Evolutionary conservation across 208 protist species (phyloP), one percentile per base, ranked within the genome.

Genomic region (Acanthamoeba divionensis): DNA sequence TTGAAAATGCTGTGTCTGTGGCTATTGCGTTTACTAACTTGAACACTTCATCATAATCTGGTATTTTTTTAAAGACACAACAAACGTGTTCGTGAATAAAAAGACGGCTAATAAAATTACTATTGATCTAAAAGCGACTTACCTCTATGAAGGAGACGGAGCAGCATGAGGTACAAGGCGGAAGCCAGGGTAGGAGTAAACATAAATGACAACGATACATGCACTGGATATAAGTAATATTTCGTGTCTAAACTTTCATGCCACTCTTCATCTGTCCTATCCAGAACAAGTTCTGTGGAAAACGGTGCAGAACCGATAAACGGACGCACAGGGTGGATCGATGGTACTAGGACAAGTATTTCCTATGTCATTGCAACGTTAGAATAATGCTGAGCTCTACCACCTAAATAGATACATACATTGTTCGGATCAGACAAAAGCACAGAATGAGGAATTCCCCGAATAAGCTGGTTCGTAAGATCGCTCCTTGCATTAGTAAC

Each of bases 91-190:
- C n/a, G n/a, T n/a, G n/a, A n/a, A n/a, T n/a, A n/a, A n/a, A n/a
- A n/a, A n/a, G n/a, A n/a, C n/a, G n/a, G n/a, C n/a, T n/a, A n/a
- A n/a, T n/a, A n/a, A n/a, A n/a, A n/a, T n/a, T n/a, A n/a, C n/a
- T n/a, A n/a, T n/a, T n/a, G n/a, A n/a, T n/a, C 52, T 57, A 24
- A 57, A 57, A n/a, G n/a, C n/a, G 52, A 15, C 52, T 24, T 57
- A 57, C 52, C 52, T 55, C 95, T 92, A 75, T 95, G 94, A 55
- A 97, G 94, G 75, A 97, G 96, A 85, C 97, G 95, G 77, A 98
- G 91, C 38, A 97, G 95, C 24, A 97, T 92, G 41, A 98, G 97
- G 92, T 98, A 98, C 9, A 98, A 94, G 13, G 96, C 95, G 13
- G 97, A 96, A 26, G 92, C 91, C 44, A 98, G 93, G 29, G 95